These are phyloP conservation scores for Boletales sp. DNA, from an alignment of 768 basidiomycete genomes.

Conservation along the genomic window DNA sequence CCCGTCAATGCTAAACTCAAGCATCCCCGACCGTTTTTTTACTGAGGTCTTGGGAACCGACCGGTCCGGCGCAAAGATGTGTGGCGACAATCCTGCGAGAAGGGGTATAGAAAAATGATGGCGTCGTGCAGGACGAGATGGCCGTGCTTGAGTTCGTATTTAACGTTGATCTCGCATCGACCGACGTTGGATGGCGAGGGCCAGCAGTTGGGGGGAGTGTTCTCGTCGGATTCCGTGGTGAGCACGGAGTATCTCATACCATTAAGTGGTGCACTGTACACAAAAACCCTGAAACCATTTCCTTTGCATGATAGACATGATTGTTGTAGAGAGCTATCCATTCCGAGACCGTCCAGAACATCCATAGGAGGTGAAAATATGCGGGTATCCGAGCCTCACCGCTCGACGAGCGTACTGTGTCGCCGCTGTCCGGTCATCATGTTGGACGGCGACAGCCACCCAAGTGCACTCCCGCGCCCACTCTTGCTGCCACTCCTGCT, in stretches of 20 bases:
- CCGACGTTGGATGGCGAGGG: slow-evolving; percentile 89
- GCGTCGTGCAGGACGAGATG: slow-evolving; percentile 79
- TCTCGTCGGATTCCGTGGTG: slow-evolving; percentile 55
- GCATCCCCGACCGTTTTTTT: slow-evolving; percentile 68
- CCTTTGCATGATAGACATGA: no score
- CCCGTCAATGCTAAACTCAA: no score
- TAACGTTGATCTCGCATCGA: slow-evolving; percentile 92
- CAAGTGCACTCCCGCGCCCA: neutral
- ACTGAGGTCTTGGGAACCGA: slow-evolving; percentile 63
- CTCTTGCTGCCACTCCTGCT: neutral
- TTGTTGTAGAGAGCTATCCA: no score
- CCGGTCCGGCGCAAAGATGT: slow-evolving; percentile 90
- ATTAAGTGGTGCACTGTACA: neutral
- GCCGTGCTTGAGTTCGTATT: slow-evolving; percentile 92
- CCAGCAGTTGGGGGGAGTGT: slow-evolving; percentile 91
- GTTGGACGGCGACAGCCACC: slow-evolving; percentile 3
- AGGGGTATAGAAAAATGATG: slow-evolving; percentile 89
- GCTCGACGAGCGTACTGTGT: slow-evolving; percentile 10
- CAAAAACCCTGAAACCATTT: no score
- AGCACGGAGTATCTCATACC: slow-evolving; percentile 57
- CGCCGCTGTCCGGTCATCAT: slow-evolving; percentile 2
- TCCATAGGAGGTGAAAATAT: no score
- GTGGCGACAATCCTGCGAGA: slow-evolving; percentile 80
- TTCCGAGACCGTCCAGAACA: no score
- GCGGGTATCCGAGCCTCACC: neutral